Evolutionary conservation across 75 land plant species (phyloP).

Genomic region (Selaginella moellendorffii): DNA sequence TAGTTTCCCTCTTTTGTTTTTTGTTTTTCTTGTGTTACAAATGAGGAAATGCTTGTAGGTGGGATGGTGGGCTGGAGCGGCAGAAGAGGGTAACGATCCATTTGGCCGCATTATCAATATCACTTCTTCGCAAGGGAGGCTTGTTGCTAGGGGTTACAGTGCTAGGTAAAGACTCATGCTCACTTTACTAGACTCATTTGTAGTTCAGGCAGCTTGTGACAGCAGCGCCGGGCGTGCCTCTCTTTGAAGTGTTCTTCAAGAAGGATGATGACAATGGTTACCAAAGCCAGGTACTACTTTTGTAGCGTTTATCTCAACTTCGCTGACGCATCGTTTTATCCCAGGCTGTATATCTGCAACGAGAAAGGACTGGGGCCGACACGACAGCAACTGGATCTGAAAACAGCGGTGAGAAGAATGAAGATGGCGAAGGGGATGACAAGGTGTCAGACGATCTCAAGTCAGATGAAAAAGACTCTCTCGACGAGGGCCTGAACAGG

Average conservation of each 20-base stretch:
- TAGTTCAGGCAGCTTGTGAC: slow-evolving; percentile 66
- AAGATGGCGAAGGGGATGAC: slow-evolving; percentile 6
- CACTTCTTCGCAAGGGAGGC: slow-evolving; percentile 65
- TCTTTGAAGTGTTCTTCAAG: slow-evolving; percentile 81
- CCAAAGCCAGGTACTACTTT: slow-evolving; percentile 54
- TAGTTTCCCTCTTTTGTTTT: not conserved
- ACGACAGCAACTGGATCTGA: not conserved
- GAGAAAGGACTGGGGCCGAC: not conserved
- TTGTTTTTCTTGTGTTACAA: not conserved
- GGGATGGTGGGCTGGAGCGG: slow-evolving; percentile 89
- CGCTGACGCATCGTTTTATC: not conserved
- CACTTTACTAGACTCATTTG: not conserved
- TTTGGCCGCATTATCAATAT: slow-evolving; percentile 72
- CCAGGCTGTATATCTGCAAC: not conserved
- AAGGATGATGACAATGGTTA: slow-evolving; percentile 48
- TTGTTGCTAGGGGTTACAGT: slow-evolving; percentile 68
- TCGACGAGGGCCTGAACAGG: slow-evolving; percentile 57
- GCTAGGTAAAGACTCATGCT: no score
- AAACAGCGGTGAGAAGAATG: slow-evolving; percentile 16
- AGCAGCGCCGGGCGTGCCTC: slow-evolving; percentile 60
- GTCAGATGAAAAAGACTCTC: slow-evolving; percentile 20
- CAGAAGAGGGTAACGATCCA: slow-evolving; percentile 47
- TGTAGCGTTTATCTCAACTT: no score
- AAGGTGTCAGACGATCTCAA: not conserved
- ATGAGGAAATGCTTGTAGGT: slow-evolving; percentile 30